These are phyloP conservation scores for Brassica carinata DNA, from an alignment of 345 rosid genomes.

Conservation along the genomic window DNA sequence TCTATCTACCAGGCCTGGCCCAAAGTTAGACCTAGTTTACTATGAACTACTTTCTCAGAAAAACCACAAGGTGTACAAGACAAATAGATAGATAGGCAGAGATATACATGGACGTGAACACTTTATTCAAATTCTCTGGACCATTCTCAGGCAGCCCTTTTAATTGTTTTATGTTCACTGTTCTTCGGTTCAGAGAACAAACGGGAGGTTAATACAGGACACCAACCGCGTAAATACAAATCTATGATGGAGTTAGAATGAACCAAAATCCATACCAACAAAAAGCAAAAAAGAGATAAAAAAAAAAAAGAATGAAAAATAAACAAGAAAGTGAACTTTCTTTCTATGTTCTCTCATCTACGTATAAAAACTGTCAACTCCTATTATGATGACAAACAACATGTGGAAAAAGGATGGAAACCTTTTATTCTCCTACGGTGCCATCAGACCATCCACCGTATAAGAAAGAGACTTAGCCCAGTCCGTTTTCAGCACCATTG, in stretches of 20 bases:
- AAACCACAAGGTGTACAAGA: background rate
- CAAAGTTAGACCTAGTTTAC: too few species aligned
- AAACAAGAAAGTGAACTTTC: conserved; percentile 37
- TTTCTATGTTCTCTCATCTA: conserved; percentile 40
- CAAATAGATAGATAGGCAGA: background rate
- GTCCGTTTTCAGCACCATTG: conserved; percentile 79
- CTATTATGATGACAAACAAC: conserved; percentile 37
- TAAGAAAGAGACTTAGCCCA: conserved; percentile 97
- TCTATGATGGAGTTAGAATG: conserved; percentile 35
- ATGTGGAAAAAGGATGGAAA: conserved; percentile 19
- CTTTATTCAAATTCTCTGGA: conserved; percentile 31
- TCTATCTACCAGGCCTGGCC: too few species aligned
- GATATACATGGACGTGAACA: conserved; percentile 23
- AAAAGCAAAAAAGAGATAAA: background rate
- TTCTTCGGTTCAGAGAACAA: conserved; percentile 29
- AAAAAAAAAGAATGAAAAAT: conserved; percentile 31
- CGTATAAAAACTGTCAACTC: conserved; percentile 14
- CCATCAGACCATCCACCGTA: conserved; percentile 95
- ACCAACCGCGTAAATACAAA: conserved; percentile 39
- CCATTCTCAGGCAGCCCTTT: conserved; percentile 22
- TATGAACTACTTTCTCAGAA: too few species aligned
- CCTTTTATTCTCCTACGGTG: conserved; percentile 56
- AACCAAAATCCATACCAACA: conserved; percentile 27
- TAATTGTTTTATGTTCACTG: conserved; percentile 29
- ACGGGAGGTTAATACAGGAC: conserved; percentile 27